Conservation (phyloP, 2,329 filamentous ascomycete species). For the Aspergillus jensenii region DNA sequence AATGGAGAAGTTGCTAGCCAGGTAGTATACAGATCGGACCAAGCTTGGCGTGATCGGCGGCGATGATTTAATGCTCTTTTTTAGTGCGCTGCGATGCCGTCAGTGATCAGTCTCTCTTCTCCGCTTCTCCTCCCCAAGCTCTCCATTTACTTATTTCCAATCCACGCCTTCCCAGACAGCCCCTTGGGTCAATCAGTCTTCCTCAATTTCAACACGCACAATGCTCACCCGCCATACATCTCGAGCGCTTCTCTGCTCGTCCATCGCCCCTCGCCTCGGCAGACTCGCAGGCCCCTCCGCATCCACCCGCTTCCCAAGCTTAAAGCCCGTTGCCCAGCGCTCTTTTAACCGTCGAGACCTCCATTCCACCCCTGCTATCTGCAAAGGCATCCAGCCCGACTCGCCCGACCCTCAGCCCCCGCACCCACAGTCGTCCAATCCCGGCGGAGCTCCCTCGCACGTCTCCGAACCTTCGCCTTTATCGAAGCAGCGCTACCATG, state of each 20-base stretch:
- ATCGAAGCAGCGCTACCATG: slow-evolving; percentile 70
- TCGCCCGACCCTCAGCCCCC: slow-evolving; percentile 53
- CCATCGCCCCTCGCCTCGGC: slow-evolving; percentile 18
- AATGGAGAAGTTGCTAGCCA: too few relatives aligned
- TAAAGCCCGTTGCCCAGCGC: slow-evolving; percentile 2
- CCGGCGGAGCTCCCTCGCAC: slow-evolving; percentile 42
- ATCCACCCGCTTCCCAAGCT: slow-evolving; percentile 17
- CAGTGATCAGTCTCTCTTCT: slow-evolving; percentile 2
- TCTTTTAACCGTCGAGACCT: slow-evolving; percentile 25
- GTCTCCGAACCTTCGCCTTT: slow-evolving; percentile 62
- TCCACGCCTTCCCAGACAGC: not conserved
- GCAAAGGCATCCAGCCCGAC: slow-evolving; percentile 61
- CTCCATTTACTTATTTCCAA: not conserved
- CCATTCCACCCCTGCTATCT: slow-evolving; percentile 34
- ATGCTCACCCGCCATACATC: slow-evolving; percentile 45
- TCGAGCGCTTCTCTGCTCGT: slow-evolving; percentile 33
- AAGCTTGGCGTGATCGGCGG: slow-evolving; percentile 8
- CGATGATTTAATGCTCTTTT: slow-evolving; percentile 8
- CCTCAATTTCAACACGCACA: slow-evolving; percentile 11
- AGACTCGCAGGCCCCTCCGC: slow-evolving; percentile 16
- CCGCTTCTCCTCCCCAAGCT: slow-evolving; percentile 4
- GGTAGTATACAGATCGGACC: not conserved
- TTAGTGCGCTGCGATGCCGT: slow-evolving; percentile 1
- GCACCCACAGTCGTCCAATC: slow-evolving; percentile 39
- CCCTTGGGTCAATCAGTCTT: not conserved